Evolutionary conservation across 768 basidiomycete species (phyloP), one percentile per base, ranked within the genome.

Genomic region (Astraeus odoratus): DNA sequence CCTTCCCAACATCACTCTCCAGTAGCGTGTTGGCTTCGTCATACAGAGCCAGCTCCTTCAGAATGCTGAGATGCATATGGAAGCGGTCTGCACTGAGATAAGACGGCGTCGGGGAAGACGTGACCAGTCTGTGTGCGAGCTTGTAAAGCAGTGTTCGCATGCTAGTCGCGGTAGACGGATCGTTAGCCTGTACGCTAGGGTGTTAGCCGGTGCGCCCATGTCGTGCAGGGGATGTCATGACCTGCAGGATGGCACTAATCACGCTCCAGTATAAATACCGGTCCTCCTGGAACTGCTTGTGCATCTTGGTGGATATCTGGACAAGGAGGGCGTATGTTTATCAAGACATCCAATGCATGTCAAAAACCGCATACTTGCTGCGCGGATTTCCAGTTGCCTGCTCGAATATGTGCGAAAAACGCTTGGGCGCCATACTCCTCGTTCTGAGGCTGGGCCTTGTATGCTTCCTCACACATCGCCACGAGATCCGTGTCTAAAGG

Each of bases 401-500:
- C 78, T 48, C 86, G 78, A 26, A 84, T 78, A 57, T 90, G 86
- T 16, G 89, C 87, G 58, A 89, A 86, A 69, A 92, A 92, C 0
- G 85, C 82, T 59, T 92, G 88, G 19, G 76, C 75, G 18, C 83
- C 89, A 8, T 90, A 77, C 49, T 92, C 89, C 58, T 92, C 90
- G 56, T 88, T 90, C 4, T 64, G 55, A 16, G 89, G 89, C 47
- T 86, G 79, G 50, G 82, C 79, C 63, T 84, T 89, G 69, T 77
- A 90, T 1, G 89, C 89, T 39, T 87, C 81, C 50, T 91, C 90
- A 56, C 85, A 91, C 83, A 92, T 88, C 8, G 71, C 71, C 34
- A 89, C 77, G 70, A 84, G 80, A 63, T 92, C 89, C 48, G 78
- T 77, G 64, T 86, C 88, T 79, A 39, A 31, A 10, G 15, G 13